Base-by-base conservation (phyloP, 805 yeast species). In the Sugiyamaella floridensis region DNA sequence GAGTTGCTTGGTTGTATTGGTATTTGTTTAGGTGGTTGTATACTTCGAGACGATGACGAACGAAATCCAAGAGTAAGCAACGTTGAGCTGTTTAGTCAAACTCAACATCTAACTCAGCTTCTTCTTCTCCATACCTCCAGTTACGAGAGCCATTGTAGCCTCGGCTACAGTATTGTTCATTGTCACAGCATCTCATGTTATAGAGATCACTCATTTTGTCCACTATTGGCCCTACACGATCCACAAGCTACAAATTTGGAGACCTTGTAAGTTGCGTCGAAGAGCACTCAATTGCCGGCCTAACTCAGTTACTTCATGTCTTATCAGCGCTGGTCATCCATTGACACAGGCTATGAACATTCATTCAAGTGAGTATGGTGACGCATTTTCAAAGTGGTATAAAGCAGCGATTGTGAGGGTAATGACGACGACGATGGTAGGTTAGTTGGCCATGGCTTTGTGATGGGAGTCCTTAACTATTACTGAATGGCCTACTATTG, bases 281-380 rank as follows among this genome's bases (percentile, higher is more conserved):
- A 9, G n/a, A n/a, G 9, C n/a, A 11, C 28, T 29, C 14, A 16
- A 4, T 40, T 10, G 12, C 11, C n/a, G 16, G 10, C 22, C 46
- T 43, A 47, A 28, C 47, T n/a, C 47, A 58, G 60, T 60, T 43
- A 59, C 63, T 14, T 57, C 63, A 22, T 59, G 58, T 52, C 34
- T 56, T 20, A 22, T 54, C 16, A 44, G 59, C 15, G 20, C 50
- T 11, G 62, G 60, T 11, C 51, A 59, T 34, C 58, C 60, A n/a
- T 8, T 59, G 22, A 41, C 47, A 18, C 37, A 45, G 37, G 58
- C 57, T 4, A 52, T 57, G 56, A 58, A 58, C 18, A 48, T 57
- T 16, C 58, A 47, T 49, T 46, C 48, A 20, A 40, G 60, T 57
- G 52, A 47, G 58, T 55, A 40, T 18, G n/a, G 6, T 6, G 32